phyloP scores from a whole-genome alignment of 2,329 filamentous ascomycete genomes.

The Penicillium brevicompactum region DNA sequence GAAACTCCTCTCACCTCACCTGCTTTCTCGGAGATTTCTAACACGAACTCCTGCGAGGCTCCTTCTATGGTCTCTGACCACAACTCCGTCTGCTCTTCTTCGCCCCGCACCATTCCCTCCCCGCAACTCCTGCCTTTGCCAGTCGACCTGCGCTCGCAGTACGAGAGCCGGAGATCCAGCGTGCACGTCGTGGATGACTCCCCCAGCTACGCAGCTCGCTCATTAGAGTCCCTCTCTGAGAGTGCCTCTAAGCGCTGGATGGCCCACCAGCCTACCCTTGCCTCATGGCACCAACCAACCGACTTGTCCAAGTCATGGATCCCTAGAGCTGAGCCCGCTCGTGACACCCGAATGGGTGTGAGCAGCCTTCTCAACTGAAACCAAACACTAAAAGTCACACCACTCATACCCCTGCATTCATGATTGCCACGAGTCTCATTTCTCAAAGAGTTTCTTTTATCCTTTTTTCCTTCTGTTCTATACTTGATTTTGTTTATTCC shows the following conservation, averaged over 20 bases:
- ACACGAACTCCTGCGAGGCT: conserved; percentile 59
- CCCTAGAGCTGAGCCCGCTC: conserved; percentile 25
- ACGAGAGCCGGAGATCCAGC: conserved; percentile 38
- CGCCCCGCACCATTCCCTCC: conserved; percentile 51
- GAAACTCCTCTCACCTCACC: conserved; percentile 67
- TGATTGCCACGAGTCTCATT: conserved; percentile 27
- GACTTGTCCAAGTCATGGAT: conserved; percentile 30
- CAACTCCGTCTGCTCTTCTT: conserved; percentile 64
- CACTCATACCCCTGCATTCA: background rate
- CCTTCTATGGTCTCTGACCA: conserved; percentile 73
- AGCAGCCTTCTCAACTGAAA: conserved; percentile 41
- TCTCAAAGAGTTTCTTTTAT: conserved; percentile 9
- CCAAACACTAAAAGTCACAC: background rate
- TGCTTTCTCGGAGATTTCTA: conserved; percentile 64
- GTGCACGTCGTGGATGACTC: conserved; percentile 29
- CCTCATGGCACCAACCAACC: conserved; percentile 32
- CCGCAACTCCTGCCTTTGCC: conserved; percentile 44
- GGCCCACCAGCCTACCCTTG: conserved; percentile 28
- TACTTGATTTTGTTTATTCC: conserved; percentile 16
- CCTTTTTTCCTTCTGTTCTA: conserved; percentile 13
- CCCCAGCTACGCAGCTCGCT: conserved; percentile 20
- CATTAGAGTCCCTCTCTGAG: conserved; percentile 29
- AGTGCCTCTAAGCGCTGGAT: conserved; percentile 31
- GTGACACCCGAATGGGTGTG: conserved; percentile 45
- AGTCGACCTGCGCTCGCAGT: conserved; percentile 47